phyloP scores from a whole-genome alignment of 228 moss, liverwort and hornwort genomes.

The Sphagnum magellanicum region DNA sequence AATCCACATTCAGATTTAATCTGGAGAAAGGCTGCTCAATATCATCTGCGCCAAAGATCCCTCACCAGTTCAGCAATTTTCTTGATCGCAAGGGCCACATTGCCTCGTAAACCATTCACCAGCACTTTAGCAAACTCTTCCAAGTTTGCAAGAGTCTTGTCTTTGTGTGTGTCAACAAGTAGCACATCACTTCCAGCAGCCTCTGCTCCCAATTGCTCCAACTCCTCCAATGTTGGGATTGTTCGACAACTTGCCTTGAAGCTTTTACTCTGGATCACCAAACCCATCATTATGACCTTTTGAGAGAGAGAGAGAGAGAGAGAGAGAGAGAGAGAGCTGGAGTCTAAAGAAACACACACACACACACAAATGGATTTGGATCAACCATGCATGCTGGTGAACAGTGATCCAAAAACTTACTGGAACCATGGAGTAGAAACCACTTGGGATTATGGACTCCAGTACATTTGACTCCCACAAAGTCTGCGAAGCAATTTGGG shows the following conservation, averaged over 20 bases:
- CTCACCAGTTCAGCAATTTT: conserved; percentile 94
- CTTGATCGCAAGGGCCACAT: conserved; percentile 64
- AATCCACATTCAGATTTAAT: too few relatives aligned
- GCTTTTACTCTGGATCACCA: conserved; percentile 59
- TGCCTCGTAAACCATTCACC: conserved; percentile 63
- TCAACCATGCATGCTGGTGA: not conserved
- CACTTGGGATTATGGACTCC: conserved; percentile 81
- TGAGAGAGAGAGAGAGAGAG: too few relatives aligned
- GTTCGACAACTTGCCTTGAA: conserved; percentile 60
- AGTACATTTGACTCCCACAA: conserved; percentile 84
- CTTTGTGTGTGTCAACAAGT: conserved; percentile 69
- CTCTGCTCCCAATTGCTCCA: conserved; percentile 51
- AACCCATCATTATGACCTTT: not conserved
- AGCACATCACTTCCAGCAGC: conserved; percentile 60
- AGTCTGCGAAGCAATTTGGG: conserved; percentile 74
- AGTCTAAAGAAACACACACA: too few relatives aligned
- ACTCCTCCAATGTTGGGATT: conserved; percentile 79
- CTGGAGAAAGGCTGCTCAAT: too few relatives aligned
- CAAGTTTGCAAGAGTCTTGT: conserved; percentile 64
- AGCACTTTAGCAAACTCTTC: conserved; percentile 61
- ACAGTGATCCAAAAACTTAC: conserved; percentile 30
- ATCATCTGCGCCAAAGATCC: not conserved
- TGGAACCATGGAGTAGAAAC: conserved; percentile 93
- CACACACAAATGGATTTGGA: too few relatives aligned
- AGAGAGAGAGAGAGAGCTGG: too few relatives aligned